Base-by-base conservation (phyloP, 2,329 filamentous ascomycete genomes). In the Nigrospora sphaerica region DNA sequence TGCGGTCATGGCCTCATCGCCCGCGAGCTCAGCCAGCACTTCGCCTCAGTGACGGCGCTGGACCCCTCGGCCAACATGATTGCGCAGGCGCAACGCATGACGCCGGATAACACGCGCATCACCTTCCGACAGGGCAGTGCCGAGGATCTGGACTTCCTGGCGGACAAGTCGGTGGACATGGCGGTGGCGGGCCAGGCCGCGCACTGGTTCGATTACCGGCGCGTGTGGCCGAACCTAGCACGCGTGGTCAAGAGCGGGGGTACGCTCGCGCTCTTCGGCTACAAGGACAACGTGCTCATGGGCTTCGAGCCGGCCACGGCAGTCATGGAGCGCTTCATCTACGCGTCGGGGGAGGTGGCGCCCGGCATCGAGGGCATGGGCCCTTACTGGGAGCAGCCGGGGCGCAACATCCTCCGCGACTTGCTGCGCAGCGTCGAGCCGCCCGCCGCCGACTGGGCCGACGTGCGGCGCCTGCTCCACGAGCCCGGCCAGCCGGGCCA, bases 221-320 rank as follows among this genome's bases (percentile, higher is more conserved):
- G 65, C 35, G 69, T 75, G 3, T 85, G 78, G 75, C 70, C 70
- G 0, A 74, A 78, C 55, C 58, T 85, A 47, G 65, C 64, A 11
- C 69, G 78, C 12, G 72, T 80, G 9, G 63, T 83, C 36, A 69
- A 74, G 42, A 59, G 62, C 2, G 76, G 76, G 13, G 81, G 80
- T 14, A 78, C 77, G 1, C 54, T 85, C n/a, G 80, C 80, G 0
- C 80, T 82, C 57, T 84, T 76, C 77, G 80, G 80, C 2, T 85
- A 85, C 61, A 80, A 78, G 55, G 81, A 85, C 61, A 80, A 77
- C 56, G 67, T 80, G 32, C 71, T 85, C 44, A 62, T 80, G 14
- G 73, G 76, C 18, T 71, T 71, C 52, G 71, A 75, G 7, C 55
- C 57, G 32, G 77, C 78, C 14, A 80, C 74, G 19, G 57, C 59